Base-by-base conservation (phyloP, 768 basidiomycete species). In the Hypholoma fasciculare region DNA sequence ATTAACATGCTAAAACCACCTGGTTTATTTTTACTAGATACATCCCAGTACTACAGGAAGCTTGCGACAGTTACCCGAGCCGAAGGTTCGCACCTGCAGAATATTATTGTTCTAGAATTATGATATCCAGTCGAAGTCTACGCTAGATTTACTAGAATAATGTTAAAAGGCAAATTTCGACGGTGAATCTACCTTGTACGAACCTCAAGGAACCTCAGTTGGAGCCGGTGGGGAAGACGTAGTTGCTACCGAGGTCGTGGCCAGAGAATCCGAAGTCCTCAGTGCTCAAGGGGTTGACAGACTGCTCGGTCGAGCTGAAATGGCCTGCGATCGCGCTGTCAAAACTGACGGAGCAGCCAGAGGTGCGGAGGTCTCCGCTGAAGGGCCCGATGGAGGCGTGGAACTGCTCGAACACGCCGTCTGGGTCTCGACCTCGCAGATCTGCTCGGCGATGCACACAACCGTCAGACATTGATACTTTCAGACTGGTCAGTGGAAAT, bases 341-440 rank as follows among this genome's bases (percentile, higher is more conserved):
- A 54, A 65, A 78, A 59, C 76, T 75, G 49, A 71, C 74, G 30
- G 70, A 64, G 61, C 65, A 71, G 56, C 68, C 69, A 12, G 76
- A 76, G 55, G 65, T 64, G 63, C 71, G 68, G 57, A 79, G 63
- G 61, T 80, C 79, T 48, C 66, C 60, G 57, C 67, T 70, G 74
- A 79, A 80, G 59, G 67, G 56, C 27, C 65, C 59, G 46, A 79
- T 63, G 52, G 72, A 67, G n/a, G 72, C 65, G 56, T 71, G 69
- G 70, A 74, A 77, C 60, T 79, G 77, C 50, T 78, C 69, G 60
- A 79, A 75, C 52, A 75, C 69, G 55, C 72, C 52, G 71, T 72
- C 55, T 82, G 81, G 36, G 75, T 74, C 62, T 82, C 81, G 27
- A 81, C 80, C 44, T 81, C 77, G 61, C 81, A 82, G 53, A 79